A percentile compares a stretch with the other conserved stretches of the same genome.
Conservation (phyloP, 495 filamentous ascomycete genomes). For the Durotheca rogersii region DNA sequence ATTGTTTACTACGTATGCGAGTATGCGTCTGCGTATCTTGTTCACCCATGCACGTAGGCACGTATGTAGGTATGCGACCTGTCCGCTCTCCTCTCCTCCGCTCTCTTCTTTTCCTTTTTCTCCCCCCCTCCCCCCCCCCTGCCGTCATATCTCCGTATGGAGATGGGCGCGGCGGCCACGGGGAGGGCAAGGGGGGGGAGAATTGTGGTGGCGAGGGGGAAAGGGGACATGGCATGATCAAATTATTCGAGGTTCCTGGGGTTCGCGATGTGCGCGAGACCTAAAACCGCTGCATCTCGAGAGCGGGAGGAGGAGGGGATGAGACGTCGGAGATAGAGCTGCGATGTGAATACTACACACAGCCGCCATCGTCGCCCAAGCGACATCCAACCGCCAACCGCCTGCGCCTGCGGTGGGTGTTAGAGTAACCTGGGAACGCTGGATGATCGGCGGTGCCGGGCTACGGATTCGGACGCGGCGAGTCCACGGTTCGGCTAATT, state of each 20-base stretch:
- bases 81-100: no score
- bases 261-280: constrained; percentile 20
- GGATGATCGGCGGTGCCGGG: constrained; percentile 20
- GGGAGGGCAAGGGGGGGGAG: no score
- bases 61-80: no score
- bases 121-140: constrained; percentile 9
- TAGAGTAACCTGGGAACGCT: background rate
- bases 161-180: no score
- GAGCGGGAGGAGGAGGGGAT: constrained; percentile 19
- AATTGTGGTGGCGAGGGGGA: no score
- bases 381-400: constrained; percentile 18
- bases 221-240: constrained; percentile 21
- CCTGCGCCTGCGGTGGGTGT: constrained; percentile 2
- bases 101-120: no score
- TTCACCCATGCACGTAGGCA: no score
- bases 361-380: constrained; percentile 4
- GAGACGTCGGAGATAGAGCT: constrained; percentile 20
- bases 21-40: no score
- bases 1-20: background rate
- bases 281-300: constrained; percentile 13
- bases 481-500: constrained; percentile 18
- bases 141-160: constrained; percentile 16
- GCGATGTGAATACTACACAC: constrained; percentile 8
- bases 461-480: constrained; percentile 19
- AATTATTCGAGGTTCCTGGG: constrained; percentile 21